Conservation (phyloP, 805 yeast species). For the Yarrowia porcina region DNA sequence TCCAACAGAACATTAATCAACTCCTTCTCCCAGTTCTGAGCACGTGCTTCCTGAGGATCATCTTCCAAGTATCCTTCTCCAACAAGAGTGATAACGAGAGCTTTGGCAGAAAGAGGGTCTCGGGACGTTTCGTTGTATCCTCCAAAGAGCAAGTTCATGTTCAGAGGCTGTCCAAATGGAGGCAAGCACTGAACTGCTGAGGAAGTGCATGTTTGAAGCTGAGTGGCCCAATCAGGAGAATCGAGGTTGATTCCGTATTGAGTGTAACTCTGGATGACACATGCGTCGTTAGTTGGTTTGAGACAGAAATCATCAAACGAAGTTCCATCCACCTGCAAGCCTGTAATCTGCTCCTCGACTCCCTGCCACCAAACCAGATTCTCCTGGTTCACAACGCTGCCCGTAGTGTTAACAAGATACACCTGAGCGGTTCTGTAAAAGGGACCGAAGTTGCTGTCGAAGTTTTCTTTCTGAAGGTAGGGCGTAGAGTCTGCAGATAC, state of each 20-base stretch:
- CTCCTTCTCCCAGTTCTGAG: conserved; percentile 67
- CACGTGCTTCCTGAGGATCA: conserved; percentile 45
- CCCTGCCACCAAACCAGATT: conserved; percentile 84
- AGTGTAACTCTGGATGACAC: conserved; percentile 83
- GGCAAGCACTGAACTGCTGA: conserved; percentile 91
- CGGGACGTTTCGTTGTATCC: conserved; percentile 37
- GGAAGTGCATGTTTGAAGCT: conserved; percentile 58
- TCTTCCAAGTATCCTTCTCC: conserved; percentile 51
- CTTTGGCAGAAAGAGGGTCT: conserved; percentile 57
- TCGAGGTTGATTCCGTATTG: conserved; percentile 61
- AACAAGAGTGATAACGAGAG: conserved; percentile 73
- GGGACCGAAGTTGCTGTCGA: conserved; percentile 82
- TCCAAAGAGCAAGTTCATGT: conserved; percentile 68
- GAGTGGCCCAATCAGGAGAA: conserved; percentile 53
- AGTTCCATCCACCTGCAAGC: conserved; percentile 35
- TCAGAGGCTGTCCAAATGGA: conserved; percentile 83
- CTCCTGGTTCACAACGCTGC: conserved; percentile 66
- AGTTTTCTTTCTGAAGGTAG: conserved; percentile 59
- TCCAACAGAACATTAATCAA: conserved; percentile 54
- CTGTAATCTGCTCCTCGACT: conserved; percentile 58
- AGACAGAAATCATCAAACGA: conserved; percentile 69
- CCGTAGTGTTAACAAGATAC: conserved; percentile 65
- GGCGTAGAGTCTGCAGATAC: conserved; percentile 77
- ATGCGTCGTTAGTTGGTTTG: conserved; percentile 73
- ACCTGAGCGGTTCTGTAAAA: conserved; percentile 87